Base-by-base conservation (phyloP, 1,284 basidiomycete genomes). In the Cutaneotrichosporon sp. region DNA sequence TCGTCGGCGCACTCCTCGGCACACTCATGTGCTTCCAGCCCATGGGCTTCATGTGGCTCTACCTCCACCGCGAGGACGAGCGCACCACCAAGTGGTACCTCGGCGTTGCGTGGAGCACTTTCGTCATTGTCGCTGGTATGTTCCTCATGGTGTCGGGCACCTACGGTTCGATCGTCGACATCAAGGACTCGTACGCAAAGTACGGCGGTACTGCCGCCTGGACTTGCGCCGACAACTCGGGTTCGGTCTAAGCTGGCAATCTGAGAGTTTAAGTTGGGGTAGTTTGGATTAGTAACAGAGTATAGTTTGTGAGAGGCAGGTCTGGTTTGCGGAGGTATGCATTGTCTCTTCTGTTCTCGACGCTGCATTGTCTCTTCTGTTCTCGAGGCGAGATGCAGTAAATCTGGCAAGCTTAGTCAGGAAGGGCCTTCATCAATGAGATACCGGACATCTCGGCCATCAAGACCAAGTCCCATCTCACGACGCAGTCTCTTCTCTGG, bases 41-140 rank as follows among this genome's bases (percentile, higher is more conserved):
- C 11, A 63, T 63, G 26, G 70, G 70, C 67, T 65, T 65, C 58
- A 69, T 77, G 66, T 77, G 73, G 72, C 69, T 75, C 38, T 70
- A 72, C 65, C 50, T 52, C 65, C 55, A 60, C 38, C 40, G 51
- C 34, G 30, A 40, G 38, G 40, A 52, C 26, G 40, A 53, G 38
- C 36, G 22, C 14, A 31, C 10, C n/a, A 38, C 34, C 47, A 38
- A 55, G 26, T 73, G 65, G 68, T 69, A 64, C 40, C 30, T 65
- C n/a, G 40, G 69, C 34, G 56, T 64, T 26, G 69, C 30, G 7
- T 65, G 74, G 64, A 70, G 70, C 59, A 21, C 67, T 10, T 51
- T 70, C 11, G 63, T 74, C 62, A 64, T 73, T 56, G 32, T 69
- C 21, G 21, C 70, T 36, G 72, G 72, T 42, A 65, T 62, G n/a